Base-by-base conservation (phyloP, 495 filamentous ascomycete species). In the Penicillium ochrochloron region DNA sequence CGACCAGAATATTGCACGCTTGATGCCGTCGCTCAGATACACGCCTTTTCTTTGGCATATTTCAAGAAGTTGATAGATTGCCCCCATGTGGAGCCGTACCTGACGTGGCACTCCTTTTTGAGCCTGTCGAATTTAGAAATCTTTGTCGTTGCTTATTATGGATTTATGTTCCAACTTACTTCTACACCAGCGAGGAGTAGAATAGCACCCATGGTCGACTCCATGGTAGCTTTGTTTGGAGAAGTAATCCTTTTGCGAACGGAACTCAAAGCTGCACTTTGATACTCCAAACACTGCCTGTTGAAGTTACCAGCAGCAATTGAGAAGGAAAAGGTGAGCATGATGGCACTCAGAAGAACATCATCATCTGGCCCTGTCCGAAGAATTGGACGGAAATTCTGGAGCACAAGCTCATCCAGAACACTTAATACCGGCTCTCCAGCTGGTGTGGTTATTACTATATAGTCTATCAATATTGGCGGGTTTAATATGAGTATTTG, bases 1-100 rank as follows among this genome's bases (percentile, higher is more conserved):
- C 65, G 29, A 79, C 76, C 76, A 79, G 59, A 79, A 79, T 23
- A 79, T 75, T 51, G 76, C 76, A 51, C 76, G 74, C 54, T 79
- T 76, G 51, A 79, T 79, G 4, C 74, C 73, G 37, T 70, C 70
- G 39, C 61, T 76, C 5, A 79, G 52, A 67, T 72, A 69, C 3
- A 76, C 53, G 44, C 66, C 64, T 33, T 71, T 58, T 44, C 31
- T 63, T 57, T 59, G 66, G 57, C 74, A 75, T 21, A 73, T 29
- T 25, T 65, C 41, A 34, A 79, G 72, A 29, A 79, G 70, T 48
- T 72, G 67, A 5, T 66, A 59, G 58, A 79, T 70, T 62, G 73
- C 76, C 0, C 66, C 67, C 75, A 79, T 75, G 39, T 79, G 76
- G 35, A 76, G 61, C 54, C 78, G 71, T 17, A 78, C 75, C 57